Percentiles rank a stretch among this genome's conserved stretches.
Evolutionary conservation across 768 basidiomycete species (phyloP).

Genomic region (Clitopilus hobsonii): DNA sequence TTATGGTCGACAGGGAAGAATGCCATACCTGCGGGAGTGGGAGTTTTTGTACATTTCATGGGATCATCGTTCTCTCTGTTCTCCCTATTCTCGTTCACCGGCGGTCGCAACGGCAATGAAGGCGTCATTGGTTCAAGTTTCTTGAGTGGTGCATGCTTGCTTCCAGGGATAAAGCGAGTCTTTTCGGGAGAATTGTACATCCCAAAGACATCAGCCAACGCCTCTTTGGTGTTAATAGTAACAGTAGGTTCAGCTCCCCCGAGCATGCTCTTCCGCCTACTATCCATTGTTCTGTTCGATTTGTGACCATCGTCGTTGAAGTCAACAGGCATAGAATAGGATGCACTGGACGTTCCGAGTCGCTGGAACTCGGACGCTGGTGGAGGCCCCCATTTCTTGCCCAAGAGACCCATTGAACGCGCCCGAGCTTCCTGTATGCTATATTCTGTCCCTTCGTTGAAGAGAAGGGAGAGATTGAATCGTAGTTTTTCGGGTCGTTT

Average conservation of each 20-base stretch:
- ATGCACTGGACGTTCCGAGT: slow-evolving; percentile 22
- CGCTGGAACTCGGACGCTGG: slow-evolving; percentile 41
- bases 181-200: slow-evolving; percentile 94
- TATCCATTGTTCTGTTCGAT: slow-evolving; percentile 33
- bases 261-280: slow-evolving; percentile 38
- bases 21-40: slow-evolving; percentile 18
- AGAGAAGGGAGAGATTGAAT: slow-evolving; percentile 65
- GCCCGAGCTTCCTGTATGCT: slow-evolving; percentile 82
- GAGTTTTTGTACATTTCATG: slow-evolving; percentile 32
- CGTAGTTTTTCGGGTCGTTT: slow-evolving; percentile 69
- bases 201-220: slow-evolving; percentile 88
- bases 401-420: slow-evolving; percentile 74
- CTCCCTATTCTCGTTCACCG: slow-evolving; percentile 34
- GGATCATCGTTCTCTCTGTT: slow-evolving; percentile 43
- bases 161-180: slow-evolving; percentile 57
- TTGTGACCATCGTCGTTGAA: slow-evolving; percentile 59
- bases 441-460: slow-evolving; percentile 76
- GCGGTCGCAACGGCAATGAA: slow-evolving; percentile 27
- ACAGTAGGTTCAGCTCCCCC: slow-evolving; percentile 71
- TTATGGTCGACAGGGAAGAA: too few relatives aligned
- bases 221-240: slow-evolving; percentile 96
- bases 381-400: slow-evolving; percentile 77
- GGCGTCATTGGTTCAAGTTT: slow-evolving; percentile 60
- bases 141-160: slow-evolving; percentile 68
- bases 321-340: slow-evolving; percentile 40